These are phyloP conservation scores for Protostelium mycophagum DNA, from an alignment of 78 protist genomes.

Conservation along the genomic window DNA sequence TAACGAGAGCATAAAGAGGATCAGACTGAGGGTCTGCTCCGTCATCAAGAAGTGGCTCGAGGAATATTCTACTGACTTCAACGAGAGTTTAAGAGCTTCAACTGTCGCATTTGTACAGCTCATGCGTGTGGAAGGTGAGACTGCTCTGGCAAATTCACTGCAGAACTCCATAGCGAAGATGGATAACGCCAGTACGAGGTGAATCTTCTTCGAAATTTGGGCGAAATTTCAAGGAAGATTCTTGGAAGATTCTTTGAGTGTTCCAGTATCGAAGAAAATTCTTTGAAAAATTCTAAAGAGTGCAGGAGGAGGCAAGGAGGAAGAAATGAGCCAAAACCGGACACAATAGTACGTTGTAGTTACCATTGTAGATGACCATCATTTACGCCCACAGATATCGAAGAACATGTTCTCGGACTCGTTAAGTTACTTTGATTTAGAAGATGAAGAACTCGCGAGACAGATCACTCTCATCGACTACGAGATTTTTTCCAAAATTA, in stretches of 20 bases:
- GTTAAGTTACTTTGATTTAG: conserved; percentile 11
- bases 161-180: not conserved
- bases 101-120: not conserved
- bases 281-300: too few relatives aligned
- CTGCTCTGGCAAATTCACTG: not conserved
- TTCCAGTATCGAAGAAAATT: too few relatives aligned
- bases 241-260: too few relatives aligned
- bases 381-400: conserved; percentile 13
- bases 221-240: too few relatives aligned
- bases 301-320: too few relatives aligned
- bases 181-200: not conserved
- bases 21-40: conserved; percentile 49
- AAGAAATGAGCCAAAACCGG: not conserved
- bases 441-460: conserved; percentile 62
- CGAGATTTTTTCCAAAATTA: conserved; percentile 49
- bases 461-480: conserved; percentile 69
- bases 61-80: conserved; percentile 54
- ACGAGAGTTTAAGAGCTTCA: conserved; percentile 8
- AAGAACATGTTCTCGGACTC: conserved; percentile 31
- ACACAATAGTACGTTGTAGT: not conserved
- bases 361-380: not conserved
- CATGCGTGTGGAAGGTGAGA: not conserved
- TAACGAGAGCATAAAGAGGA: conserved; percentile 11
- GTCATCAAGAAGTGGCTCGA: conserved; percentile 59
- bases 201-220: too few relatives aligned